Evolutionary conservation across 164 flowering plant species (phyloP).

Genomic region (Vitis labrusca): DNA sequence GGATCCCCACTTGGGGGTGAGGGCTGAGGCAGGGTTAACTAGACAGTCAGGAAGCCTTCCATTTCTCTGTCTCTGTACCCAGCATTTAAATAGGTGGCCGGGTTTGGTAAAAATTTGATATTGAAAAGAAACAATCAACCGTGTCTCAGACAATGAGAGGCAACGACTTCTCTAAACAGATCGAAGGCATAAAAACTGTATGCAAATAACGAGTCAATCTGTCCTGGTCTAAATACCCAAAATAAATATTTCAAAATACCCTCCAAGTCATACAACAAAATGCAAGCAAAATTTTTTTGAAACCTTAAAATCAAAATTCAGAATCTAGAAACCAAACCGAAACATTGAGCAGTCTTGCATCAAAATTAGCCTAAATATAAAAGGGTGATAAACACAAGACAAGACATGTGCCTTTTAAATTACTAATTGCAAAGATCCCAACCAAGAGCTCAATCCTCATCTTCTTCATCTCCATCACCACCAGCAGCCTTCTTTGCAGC

Average conservation of each 20-base stretch:
- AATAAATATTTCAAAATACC: neutral
- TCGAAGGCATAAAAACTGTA: neutral
- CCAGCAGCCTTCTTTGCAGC: conserved; percentile 59
- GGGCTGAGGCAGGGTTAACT: no score
- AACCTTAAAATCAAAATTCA: neutral
- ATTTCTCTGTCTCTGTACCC: no score
- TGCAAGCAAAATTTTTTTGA: neutral
- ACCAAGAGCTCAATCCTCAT: conserved; percentile 38
- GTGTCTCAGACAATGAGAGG: no score
- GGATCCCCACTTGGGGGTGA: no score
- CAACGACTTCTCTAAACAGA: no score
- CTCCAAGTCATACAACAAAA: neutral
- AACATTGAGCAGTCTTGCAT: neutral
- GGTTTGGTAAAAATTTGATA: no score
- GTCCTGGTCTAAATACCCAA: neutral
- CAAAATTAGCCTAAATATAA: neutral
- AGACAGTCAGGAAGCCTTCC: no score
- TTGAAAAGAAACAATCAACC: no score
- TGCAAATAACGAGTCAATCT: neutral
- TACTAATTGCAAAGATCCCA: neutral
- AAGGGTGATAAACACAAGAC: neutral
- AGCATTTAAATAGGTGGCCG: no score
- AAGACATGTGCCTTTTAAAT: neutral
- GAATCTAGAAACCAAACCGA: neutral
- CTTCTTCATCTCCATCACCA: conserved; percentile 60